Evolutionary conservation across 495 filamentous ascomycete species (phyloP).

Genomic region (Xylaria bambusicola): DNA sequence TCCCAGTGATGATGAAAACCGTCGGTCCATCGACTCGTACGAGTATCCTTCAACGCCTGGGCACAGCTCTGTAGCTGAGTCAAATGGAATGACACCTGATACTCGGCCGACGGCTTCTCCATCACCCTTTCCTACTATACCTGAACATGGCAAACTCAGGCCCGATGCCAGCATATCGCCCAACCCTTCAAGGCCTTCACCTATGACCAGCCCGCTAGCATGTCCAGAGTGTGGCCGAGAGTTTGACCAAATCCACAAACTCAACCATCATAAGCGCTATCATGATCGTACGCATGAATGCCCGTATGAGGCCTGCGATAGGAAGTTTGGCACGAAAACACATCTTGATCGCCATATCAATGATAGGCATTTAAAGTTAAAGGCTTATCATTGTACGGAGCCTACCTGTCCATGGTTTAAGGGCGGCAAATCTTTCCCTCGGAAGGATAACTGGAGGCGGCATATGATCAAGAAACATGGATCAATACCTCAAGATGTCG

Average conservation of each 20-base stretch:
- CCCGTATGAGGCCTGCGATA: slow-evolving; percentile 40
- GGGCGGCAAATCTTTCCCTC: slow-evolving; percentile 51
- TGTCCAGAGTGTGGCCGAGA: slow-evolving; percentile 46
- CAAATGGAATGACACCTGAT: slow-evolving; percentile 44
- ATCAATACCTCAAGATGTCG: slow-evolving; percentile 24
- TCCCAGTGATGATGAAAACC: slow-evolving; percentile 32
- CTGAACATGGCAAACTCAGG: slow-evolving; percentile 25
- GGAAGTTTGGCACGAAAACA: slow-evolving; percentile 54
- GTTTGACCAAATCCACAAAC: slow-evolving; percentile 50
- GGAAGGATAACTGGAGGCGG: slow-evolving; percentile 55
- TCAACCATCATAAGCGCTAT: slow-evolving; percentile 54
- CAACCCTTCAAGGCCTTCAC: slow-evolving; percentile 30
- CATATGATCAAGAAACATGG: slow-evolving; percentile 54
- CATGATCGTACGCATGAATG: slow-evolving; percentile 51
- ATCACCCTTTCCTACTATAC: slow-evolving; percentile 33
- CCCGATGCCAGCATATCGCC: slow-evolving; percentile 29
- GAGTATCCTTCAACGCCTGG: slow-evolving; percentile 46
- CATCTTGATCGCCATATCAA: slow-evolving; percentile 55
- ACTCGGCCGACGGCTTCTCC: slow-evolving; percentile 42
- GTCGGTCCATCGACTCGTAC: slow-evolving; percentile 32
- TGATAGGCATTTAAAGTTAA: slow-evolving; percentile 52
- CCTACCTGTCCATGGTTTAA: slow-evolving; percentile 48
- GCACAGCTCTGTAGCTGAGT: slow-evolving; percentile 41
- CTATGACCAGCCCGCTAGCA: slow-evolving; percentile 30
- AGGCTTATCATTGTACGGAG: slow-evolving; percentile 49